Percentiles rank a stretch among this genome's conserved stretches.
Conservation (phyloP, 2,329 filamentous ascomycete genomes). For the Fulvia fulva region DNA sequence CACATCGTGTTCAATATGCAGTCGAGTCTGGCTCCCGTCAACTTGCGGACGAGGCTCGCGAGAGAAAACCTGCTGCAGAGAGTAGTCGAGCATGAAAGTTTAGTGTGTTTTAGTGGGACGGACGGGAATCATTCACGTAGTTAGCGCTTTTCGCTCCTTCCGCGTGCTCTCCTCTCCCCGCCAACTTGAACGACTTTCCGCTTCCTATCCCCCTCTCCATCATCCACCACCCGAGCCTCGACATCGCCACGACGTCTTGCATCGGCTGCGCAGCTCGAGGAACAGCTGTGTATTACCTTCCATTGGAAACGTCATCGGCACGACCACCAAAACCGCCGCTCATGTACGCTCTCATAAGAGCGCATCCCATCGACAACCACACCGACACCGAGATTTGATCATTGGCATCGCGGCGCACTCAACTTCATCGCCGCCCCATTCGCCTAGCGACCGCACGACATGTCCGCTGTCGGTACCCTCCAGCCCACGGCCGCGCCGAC, state of each 20-base stretch:
- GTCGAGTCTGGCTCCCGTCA: no score
- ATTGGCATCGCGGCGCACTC: constrained; percentile 23
- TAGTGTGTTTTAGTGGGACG: no score
- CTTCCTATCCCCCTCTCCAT: background rate
- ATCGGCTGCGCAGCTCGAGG: background rate
- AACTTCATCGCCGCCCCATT: constrained; percentile 5
- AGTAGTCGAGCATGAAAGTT: no score
- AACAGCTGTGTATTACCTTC: background rate
- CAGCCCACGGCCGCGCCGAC: constrained; percentile 53
- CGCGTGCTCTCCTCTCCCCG: background rate
- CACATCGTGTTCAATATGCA: no score
- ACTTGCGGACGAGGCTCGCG: no score
- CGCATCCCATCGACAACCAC: background rate
- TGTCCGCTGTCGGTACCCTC: constrained; percentile 61
- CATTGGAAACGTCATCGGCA: background rate
- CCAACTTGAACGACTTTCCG: background rate
- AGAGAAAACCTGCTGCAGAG: no score
- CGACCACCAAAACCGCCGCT: background rate
- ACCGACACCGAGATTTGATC: constrained; percentile 20
- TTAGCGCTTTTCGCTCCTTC: no score
- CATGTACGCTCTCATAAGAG: background rate
- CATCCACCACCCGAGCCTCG: background rate
- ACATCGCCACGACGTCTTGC: background rate
- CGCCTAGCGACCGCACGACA: constrained; percentile 33
- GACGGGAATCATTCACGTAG: no score